Evolutionary conservation across 192 early-diverging fungal genomes (phyloP).

Genomic region (Coemansia sp.): DNA sequence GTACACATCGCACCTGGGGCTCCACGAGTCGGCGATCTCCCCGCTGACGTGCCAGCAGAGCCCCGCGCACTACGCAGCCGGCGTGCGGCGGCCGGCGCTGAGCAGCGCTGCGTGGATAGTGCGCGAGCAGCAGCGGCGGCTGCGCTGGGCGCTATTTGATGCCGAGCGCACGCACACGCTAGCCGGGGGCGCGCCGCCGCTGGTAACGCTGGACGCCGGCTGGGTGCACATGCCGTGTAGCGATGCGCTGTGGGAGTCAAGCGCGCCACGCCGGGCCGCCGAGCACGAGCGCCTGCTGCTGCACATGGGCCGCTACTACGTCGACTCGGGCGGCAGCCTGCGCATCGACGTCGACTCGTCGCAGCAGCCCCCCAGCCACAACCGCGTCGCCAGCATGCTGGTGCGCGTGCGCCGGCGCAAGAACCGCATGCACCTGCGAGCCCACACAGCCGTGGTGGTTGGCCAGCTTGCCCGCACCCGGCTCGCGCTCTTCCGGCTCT

Average conservation of each 20-base stretch:
- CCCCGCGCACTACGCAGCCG: slow-evolving; percentile 46
- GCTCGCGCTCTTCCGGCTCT: slow-evolving; percentile 49
- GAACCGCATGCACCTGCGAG: slow-evolving; percentile 53
- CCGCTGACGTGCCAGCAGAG: slow-evolving; percentile 44
- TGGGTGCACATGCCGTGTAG: slow-evolving; percentile 57
- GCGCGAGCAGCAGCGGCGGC: slow-evolving; percentile 50
- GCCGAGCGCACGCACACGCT: slow-evolving; percentile 49
- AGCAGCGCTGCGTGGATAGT: slow-evolving; percentile 43
- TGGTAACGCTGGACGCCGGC: slow-evolving; percentile 51
- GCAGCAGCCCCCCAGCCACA: slow-evolving; percentile 25
- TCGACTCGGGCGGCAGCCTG: slow-evolving; percentile 51
- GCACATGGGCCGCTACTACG: slow-evolving; percentile 54
- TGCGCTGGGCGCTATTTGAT: slow-evolving; percentile 54
- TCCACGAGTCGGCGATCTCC: slow-evolving; percentile 50
- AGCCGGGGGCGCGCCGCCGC: slow-evolving; percentile 45
- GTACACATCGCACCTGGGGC: slow-evolving; percentile 52
- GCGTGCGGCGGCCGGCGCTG: slow-evolving; percentile 43
- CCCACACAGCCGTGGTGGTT: slow-evolving; percentile 47
- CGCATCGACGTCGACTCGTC: slow-evolving; percentile 25
- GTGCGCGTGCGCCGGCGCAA: slow-evolving; percentile 49
- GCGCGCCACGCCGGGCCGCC: slow-evolving; percentile 37
- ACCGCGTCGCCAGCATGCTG: slow-evolving; percentile 49
- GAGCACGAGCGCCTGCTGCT: slow-evolving; percentile 54
- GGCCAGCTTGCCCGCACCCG: slow-evolving; percentile 52
- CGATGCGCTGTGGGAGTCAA: slow-evolving; percentile 46